Evolutionary conservation across 2,329 filamentous ascomycete species (phyloP).

Genomic region (Falciphora oryzae): DNA sequence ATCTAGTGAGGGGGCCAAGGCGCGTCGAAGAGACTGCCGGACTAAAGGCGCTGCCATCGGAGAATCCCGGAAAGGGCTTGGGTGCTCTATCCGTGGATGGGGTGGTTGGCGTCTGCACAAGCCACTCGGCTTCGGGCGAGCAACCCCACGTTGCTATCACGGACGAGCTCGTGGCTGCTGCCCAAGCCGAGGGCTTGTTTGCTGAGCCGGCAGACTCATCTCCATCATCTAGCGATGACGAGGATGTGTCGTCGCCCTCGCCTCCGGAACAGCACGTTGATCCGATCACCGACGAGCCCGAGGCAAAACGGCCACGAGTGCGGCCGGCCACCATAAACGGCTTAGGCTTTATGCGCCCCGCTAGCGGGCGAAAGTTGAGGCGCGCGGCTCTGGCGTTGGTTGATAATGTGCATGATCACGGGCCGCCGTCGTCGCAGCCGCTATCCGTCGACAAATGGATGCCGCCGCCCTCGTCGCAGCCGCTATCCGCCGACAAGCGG

Average conservation of each 20-base stretch:
- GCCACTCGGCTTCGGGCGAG: constrained; percentile 33
- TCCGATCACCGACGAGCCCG: background rate
- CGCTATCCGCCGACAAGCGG: background rate
- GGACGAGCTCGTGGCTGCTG: constrained; percentile 33
- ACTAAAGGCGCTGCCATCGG: constrained; percentile 9
- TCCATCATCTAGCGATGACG: background rate
- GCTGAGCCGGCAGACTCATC: constrained; percentile 21
- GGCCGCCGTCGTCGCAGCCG: constrained; percentile 18
- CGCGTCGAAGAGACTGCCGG: constrained; percentile 15
- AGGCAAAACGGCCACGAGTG: constrained; percentile 11
- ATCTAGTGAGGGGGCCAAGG: constrained; percentile 29
- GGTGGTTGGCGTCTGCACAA: constrained; percentile 35
- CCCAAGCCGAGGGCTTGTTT: constrained; percentile 33
- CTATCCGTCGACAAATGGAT: background rate
- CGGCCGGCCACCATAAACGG: constrained; percentile 4
- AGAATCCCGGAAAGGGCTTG: background rate
- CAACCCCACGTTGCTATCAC: constrained; percentile 32
- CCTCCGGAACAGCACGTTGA: background rate
- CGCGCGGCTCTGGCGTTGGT: background rate
- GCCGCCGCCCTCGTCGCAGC: constrained; percentile 18
- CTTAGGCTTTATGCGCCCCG: background rate
- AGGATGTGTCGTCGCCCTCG: background rate
- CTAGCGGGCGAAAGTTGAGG: background rate
- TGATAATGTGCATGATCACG: background rate
- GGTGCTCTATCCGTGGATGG: constrained; percentile 12